These are phyloP conservation scores for Erodium maritimum DNA, from an alignment of 345 rosid species.

Conservation along the genomic window DNA sequence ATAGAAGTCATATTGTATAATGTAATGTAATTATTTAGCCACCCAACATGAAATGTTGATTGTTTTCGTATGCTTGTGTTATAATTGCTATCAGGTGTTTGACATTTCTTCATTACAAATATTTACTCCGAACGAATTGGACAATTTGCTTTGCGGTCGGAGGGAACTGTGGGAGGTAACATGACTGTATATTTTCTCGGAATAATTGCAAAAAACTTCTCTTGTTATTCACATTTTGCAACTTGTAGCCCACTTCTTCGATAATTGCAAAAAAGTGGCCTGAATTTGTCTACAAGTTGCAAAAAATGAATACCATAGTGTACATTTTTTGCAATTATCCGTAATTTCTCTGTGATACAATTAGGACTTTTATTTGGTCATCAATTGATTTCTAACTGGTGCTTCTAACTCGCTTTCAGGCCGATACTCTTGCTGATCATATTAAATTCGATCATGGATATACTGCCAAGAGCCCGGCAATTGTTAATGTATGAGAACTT, in stretches of 20 bases:
- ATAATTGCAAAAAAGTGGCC: too few relatives aligned
- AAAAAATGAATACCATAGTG: too few relatives aligned
- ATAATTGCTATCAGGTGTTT: conserved; percentile 52
- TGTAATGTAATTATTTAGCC: too few relatives aligned
- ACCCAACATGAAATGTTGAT: too few relatives aligned
- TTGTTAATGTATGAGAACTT: conserved; percentile 41
- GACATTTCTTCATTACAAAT: conserved; percentile 85
- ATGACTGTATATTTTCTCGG: too few relatives aligned
- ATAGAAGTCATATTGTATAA: too few relatives aligned
- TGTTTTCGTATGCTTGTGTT: not conserved
- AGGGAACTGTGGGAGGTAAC: conserved; percentile 96
- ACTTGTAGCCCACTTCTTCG: too few relatives aligned
- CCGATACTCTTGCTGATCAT: conserved; percentile 80
- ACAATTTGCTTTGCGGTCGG: conserved; percentile 90
- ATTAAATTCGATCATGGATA: conserved; percentile 98
- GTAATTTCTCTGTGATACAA: too few relatives aligned
- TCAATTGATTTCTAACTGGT: not conserved
- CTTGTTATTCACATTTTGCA: too few relatives aligned
- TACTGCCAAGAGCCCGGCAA: conserved; percentile 91
- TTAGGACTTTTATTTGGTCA: not conserved
- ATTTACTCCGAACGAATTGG: conserved; percentile 80
- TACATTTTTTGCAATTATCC: too few relatives aligned
- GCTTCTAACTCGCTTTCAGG: conserved; percentile 28
- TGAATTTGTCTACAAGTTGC: too few relatives aligned
- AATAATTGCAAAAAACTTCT: too few relatives aligned